These are phyloP conservation scores for Syzygium malaccense DNA, from an alignment of 441 rosid genomes.

Conservation along the genomic window DNA sequence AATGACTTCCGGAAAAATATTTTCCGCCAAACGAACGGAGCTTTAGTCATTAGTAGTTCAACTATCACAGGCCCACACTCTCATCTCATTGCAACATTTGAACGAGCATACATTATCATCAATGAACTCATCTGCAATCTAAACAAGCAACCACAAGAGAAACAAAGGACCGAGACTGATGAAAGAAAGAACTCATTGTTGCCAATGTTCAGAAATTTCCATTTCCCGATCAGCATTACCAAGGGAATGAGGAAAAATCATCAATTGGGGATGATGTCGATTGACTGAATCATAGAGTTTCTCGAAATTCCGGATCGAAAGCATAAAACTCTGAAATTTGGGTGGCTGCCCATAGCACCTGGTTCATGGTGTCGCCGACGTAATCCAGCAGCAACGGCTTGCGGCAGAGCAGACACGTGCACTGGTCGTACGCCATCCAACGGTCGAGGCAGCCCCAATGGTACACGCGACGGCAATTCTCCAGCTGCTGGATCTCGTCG, in stretches of 20 bases:
- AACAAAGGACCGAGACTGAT: neutral
- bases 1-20: no score
- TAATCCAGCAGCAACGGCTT: conserved; percentile 61
- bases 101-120: neutral
- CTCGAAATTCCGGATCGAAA: neutral
- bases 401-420: conserved; percentile 72
- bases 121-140: neutral
- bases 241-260: neutral
- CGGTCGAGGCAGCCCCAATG: conserved; percentile 65
- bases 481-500: conserved; percentile 58
- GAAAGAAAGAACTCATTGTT: neutral
- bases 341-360: conserved; percentile 67
- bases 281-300: neutral
- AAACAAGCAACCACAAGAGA: neutral
- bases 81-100: neutral
- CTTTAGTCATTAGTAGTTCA: neutral
- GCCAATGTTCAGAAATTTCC: neutral
- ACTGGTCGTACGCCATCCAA: conserved; percentile 78
- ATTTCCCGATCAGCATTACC: neutral
- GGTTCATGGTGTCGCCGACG: conserved; percentile 46
- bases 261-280: neutral
- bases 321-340: neutral
- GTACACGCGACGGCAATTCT: conserved; percentile 69
- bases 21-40: no score
- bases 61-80: neutral